Percentiles rank a stretch among this genome's conserved stretches.
Conservation (phyloP, 768 basidiomycete species). For the Trichaptum fuscoviolaceum region DNA sequence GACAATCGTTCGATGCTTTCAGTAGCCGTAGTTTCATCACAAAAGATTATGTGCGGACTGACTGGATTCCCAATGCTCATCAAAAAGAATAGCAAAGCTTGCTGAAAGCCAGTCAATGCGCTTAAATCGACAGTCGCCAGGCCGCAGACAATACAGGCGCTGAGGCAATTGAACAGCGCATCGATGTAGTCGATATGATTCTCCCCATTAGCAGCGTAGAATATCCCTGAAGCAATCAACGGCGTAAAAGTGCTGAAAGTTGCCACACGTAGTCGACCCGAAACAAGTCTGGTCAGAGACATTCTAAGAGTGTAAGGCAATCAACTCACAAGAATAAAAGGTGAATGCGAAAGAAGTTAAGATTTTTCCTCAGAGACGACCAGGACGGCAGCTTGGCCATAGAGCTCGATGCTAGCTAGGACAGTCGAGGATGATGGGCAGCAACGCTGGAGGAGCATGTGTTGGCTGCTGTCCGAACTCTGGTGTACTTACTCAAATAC, state of each 20-base stretch:
- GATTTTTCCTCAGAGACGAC: constrained; percentile 33
- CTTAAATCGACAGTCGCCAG: constrained; percentile 66
- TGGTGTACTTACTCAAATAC: too few relatives aligned
- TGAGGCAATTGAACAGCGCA: constrained; percentile 70
- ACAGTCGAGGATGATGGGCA: not conserved
- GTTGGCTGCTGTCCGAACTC: not conserved
- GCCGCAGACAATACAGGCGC: constrained; percentile 77
- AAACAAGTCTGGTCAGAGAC: constrained; percentile 7
- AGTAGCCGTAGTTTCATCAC: constrained; percentile 7
- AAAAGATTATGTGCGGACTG: constrained; percentile 24
- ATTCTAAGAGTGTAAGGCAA: constrained; percentile 11
- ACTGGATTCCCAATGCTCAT: constrained; percentile 78
- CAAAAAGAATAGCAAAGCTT: constrained; percentile 64
- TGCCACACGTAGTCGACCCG: constrained; percentile 10
- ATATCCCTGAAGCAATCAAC: constrained; percentile 69
- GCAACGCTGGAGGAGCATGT: not conserved
- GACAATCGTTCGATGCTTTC: constrained; percentile 7
- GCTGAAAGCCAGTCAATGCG: constrained; percentile 63
- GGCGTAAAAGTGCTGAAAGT: constrained; percentile 64
- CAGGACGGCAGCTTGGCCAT: constrained; percentile 12
- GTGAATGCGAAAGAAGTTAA: constrained; percentile 67
- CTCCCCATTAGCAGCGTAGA: constrained; percentile 78
- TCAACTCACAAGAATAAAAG: constrained; percentile 53
- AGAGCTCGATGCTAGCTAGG: not conserved
- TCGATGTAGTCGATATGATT: constrained; percentile 72